Percentiles rank a stretch among this genome's conserved stretches.
These are phyloP conservation scores for Conringia planisiliqua DNA, from an alignment of 345 rosid species.

Conservation along the genomic window DNA sequence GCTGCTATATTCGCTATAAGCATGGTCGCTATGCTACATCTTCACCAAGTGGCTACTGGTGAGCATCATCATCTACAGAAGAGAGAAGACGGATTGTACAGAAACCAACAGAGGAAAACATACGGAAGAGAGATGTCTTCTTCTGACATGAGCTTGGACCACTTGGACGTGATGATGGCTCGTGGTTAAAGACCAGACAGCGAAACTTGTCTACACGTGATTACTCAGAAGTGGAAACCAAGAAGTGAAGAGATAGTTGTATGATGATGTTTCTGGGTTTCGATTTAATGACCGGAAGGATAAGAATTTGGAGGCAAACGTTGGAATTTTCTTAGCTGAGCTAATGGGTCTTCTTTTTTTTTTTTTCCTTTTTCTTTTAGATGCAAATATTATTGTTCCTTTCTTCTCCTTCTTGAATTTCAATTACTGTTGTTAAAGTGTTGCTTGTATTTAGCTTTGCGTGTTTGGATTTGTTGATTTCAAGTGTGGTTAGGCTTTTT, in stretches of 20 bases:
- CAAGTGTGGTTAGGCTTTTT: slow-evolving; percentile 12
- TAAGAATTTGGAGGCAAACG: slow-evolving; percentile 24
- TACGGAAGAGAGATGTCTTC: slow-evolving; percentile 39
- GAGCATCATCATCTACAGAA: slow-evolving; percentile 34
- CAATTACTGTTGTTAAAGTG: not conserved
- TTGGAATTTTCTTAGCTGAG: slow-evolving; percentile 23
- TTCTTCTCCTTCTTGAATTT: not conserved
- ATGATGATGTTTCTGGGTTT: not conserved
- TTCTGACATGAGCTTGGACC: slow-evolving; percentile 37
- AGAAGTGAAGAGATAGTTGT: slow-evolving; percentile 14
- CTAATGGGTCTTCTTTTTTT: not conserved
- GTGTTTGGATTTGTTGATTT: slow-evolving; percentile 7
- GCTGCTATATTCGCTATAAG: slow-evolving; percentile 76
- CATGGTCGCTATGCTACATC: slow-evolving; percentile 72
- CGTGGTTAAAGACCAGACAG: slow-evolving; percentile 50
- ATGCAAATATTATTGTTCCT: slow-evolving; percentile 18
- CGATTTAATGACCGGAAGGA: not conserved
- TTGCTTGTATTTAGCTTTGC: not conserved
- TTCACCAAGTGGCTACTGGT: slow-evolving; percentile 49
- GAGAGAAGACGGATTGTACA: slow-evolving; percentile 39
- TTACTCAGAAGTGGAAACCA: not conserved
- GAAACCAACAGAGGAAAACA: slow-evolving; percentile 34
- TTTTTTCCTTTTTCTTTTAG: not conserved
- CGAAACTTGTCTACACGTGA: slow-evolving; percentile 18
- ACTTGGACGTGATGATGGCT: slow-evolving; percentile 71